These are phyloP conservation scores for Amaranthus hypochondriacus DNA, from an alignment of 148 eudicot genomes.

Conservation along the genomic window DNA sequence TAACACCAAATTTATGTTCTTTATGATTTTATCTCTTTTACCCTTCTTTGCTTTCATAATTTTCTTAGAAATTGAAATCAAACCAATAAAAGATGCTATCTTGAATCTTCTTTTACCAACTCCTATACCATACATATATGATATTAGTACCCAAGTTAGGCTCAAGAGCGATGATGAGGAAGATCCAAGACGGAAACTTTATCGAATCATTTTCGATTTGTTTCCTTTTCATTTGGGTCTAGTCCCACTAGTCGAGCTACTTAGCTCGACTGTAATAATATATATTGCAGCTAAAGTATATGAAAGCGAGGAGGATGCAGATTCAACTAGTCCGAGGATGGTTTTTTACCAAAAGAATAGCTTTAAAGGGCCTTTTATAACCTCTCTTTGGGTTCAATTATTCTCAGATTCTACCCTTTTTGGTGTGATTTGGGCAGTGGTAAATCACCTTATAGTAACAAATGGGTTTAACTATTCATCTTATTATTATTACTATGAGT, in stretches of 20 bases:
- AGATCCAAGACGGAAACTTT: background rate
- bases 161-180: background rate
- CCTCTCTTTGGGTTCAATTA: constrained; percentile 17
- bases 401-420: constrained; percentile 15
- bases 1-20: constrained; percentile 21
- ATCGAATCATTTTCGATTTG: background rate
- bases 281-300: constrained; percentile 13
- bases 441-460: constrained; percentile 7
- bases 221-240: constrained; percentile 15
- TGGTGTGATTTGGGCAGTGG: constrained; percentile 20
- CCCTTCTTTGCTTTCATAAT: constrained; percentile 19
- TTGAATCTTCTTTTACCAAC: constrained; percentile 9
- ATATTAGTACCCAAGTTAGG: background rate
- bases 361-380: constrained; percentile 2
- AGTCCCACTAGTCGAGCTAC: constrained; percentile 10
- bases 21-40: constrained; percentile 14
- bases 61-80: constrained; percentile 13
- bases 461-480: background rate
- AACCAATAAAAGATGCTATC: background rate
- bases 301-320: background rate
- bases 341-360: constrained; percentile 7
- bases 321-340: background rate
- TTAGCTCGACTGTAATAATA: constrained; percentile 8
- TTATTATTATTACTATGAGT: background rate
- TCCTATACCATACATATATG: background rate